A percentile compares a stretch with the other conserved stretches of the same genome.
Evolutionary conservation across 208 protist genomes (phyloP).

Genomic region (Crithidia sp.): DNA sequence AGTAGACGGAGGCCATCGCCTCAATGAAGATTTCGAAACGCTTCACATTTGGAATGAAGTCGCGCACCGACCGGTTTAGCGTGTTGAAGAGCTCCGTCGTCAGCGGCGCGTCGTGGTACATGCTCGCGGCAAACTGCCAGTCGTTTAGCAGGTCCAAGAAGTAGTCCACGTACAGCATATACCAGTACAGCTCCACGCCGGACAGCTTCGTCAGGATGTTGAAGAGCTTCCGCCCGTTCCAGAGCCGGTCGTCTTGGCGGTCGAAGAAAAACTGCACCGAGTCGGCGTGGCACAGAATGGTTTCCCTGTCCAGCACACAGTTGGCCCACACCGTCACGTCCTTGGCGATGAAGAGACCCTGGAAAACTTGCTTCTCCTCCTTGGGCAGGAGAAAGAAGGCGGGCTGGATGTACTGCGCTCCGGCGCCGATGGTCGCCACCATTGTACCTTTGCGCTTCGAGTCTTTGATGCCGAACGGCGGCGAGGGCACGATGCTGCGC

Average conservation of each 20-base stretch:
- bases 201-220: constrained; percentile 66
- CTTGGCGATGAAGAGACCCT: constrained; percentile 68
- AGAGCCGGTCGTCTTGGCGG: constrained; percentile 70
- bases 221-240: constrained; percentile 81
- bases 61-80: constrained; percentile 56
- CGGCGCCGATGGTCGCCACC: constrained; percentile 57
- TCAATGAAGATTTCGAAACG: constrained; percentile 78
- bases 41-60: constrained; percentile 85
- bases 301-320: constrained; percentile 66
- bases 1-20: constrained; percentile 39
- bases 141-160: constrained; percentile 87
- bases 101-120: constrained; percentile 83
- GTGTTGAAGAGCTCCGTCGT: constrained; percentile 86
- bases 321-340: constrained; percentile 75
- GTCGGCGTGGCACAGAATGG: constrained; percentile 51
- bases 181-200: constrained; percentile 70
- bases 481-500: constrained; percentile 62
- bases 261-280: constrained; percentile 83
- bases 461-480: constrained; percentile 86
- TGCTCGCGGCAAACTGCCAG: constrained; percentile 82
- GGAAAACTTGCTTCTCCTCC: constrained; percentile 71
- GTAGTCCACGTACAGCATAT: constrained; percentile 81
- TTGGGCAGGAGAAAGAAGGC: constrained; percentile 64
- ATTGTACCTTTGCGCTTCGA: constrained; percentile 71
- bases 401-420: constrained; percentile 85